Evolutionary conservation across 2,329 filamentous ascomycete species (phyloP), one percentile per base, ranked within the genome.

Genomic region (Clarireedia monteithiana): DNA sequence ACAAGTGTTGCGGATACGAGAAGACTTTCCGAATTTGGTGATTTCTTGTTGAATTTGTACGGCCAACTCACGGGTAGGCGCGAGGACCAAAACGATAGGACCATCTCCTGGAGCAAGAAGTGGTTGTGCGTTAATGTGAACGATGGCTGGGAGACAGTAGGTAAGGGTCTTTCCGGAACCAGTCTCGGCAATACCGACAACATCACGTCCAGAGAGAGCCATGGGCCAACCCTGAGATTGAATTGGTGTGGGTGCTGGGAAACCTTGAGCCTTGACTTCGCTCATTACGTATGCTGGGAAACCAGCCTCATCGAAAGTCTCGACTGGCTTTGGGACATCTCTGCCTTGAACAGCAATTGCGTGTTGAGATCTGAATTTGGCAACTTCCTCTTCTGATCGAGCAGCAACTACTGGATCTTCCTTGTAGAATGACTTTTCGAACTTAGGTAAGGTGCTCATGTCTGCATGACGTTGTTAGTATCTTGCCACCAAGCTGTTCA

Each of bases 381-480:
- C 87, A 57, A 99, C 88, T 61, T 97, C 92, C 56, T 82, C 82
- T 44, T 82, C 72, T 12, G 89, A 84, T 68, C 94, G 89, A 67
- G 74, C 78, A 60, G 84, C 74, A 59, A 99, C 92, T 58, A 83
- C 83, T 34, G 86, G 80, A 70, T 94, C 85, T 75, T 97, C 94
- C 78, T 97, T 96, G 83, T 99, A 99, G 77, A 99, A 99, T 7
- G 89, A 91, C 77, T 99, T 99, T 72, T 99, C 94, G 76, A 99
- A 99, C 75, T 97, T 97, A 66, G 94, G 92, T 47, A 99, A 70
- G 6, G 85, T 72, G 68, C 72, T 78, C 53, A 94, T 67, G 71
- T 99, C 94, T 94, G 63, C 45, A 10, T 5, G 3, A 20, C 10
- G 27, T 42, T n/a, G 45, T 50, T 30, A 48, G 24, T 26, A 51